These are phyloP conservation scores for Pythium rhizo-oryzae DNA, from an alignment of 352 stramenopile species.

Conservation along the genomic window DNA sequence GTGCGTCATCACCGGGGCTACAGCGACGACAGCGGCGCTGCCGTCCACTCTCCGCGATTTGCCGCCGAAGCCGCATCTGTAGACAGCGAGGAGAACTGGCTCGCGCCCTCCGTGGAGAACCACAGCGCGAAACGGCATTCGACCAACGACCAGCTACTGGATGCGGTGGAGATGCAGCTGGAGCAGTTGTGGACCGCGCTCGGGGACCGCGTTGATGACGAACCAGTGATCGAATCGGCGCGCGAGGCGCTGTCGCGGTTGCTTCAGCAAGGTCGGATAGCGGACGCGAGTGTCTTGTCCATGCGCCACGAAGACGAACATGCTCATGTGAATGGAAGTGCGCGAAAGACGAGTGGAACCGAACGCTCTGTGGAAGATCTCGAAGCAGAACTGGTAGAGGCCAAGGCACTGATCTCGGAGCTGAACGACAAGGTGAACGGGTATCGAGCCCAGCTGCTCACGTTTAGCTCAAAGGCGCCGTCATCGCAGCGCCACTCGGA, in stretches of 20 bases:
- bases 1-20: neutral
- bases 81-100: constrained; percentile 24
- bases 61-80: constrained; percentile 12
- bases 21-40: neutral
- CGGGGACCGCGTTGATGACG: constrained; percentile 33
- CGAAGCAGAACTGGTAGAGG: constrained; percentile 25
- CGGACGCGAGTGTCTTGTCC: constrained; percentile 17
- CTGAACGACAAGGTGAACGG: constrained; percentile 31
- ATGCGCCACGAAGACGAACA: neutral
- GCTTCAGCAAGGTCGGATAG: constrained; percentile 50
- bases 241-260: constrained; percentile 36
- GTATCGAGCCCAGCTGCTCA: constrained; percentile 29
- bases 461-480: constrained; percentile 26
- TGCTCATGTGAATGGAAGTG: neutral
- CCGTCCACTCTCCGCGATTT: neutral
- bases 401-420: constrained; percentile 29
- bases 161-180: constrained; percentile 41
- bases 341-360: neutral
- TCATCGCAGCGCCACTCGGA: neutral
- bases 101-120: constrained; percentile 10
- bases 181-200: constrained; percentile 34
- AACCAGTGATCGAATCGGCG: constrained; percentile 29
- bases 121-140: neutral
- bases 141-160: constrained; percentile 12
- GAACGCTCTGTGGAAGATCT: constrained; percentile 9